phyloP scores from a whole-genome alignment of 441 rosid species.

The Erodium chrysanthum region DNA sequence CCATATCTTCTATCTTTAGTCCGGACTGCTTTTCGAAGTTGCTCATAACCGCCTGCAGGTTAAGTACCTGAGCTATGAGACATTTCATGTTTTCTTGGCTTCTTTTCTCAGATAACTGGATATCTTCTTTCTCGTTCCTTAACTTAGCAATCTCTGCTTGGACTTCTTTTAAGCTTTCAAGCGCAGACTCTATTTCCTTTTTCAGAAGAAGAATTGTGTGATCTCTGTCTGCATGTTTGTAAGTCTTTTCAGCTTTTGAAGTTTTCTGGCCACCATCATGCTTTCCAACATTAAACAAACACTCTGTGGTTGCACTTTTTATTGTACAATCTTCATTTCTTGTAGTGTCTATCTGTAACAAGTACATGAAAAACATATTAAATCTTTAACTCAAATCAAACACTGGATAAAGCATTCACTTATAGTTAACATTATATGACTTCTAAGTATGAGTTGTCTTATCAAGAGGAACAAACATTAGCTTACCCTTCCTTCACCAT shows the following conservation, averaged over 20 bases:
- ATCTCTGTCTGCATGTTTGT: conserved; percentile 40
- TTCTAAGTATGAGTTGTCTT: conserved; percentile 16
- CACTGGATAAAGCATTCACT: conserved; percentile 19
- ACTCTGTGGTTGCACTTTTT: conserved; percentile 24
- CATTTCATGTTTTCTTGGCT: conserved; percentile 41
- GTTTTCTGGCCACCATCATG: conserved; percentile 23
- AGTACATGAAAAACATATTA: conserved; percentile 20
- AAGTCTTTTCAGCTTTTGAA: conserved; percentile 21
- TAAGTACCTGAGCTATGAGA: conserved; percentile 39
- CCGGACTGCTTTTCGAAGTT: conserved; percentile 47
- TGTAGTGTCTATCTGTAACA: conserved; percentile 45
- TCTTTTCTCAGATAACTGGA: conserved; percentile 41
- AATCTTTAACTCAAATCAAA: conserved; percentile 21
- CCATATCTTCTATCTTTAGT: conserved; percentile 33
- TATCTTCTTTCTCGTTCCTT: conserved; percentile 54
- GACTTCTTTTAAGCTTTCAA: conserved; percentile 64
- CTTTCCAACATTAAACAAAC: conserved; percentile 31
- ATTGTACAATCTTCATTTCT: conserved; percentile 15
- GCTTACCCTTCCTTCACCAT: conserved; percentile 50
- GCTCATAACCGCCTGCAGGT: conserved; percentile 39
- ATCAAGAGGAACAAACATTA: conserved; percentile 23
- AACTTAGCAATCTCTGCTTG: conserved; percentile 60
- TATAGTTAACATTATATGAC: conserved; percentile 19
- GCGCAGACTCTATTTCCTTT: conserved; percentile 75
- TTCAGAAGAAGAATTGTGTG: conserved; percentile 52